Base-by-base conservation (phyloP, 2,329 filamentous ascomycete genomes). In the Aureobasidium lini region DNA sequence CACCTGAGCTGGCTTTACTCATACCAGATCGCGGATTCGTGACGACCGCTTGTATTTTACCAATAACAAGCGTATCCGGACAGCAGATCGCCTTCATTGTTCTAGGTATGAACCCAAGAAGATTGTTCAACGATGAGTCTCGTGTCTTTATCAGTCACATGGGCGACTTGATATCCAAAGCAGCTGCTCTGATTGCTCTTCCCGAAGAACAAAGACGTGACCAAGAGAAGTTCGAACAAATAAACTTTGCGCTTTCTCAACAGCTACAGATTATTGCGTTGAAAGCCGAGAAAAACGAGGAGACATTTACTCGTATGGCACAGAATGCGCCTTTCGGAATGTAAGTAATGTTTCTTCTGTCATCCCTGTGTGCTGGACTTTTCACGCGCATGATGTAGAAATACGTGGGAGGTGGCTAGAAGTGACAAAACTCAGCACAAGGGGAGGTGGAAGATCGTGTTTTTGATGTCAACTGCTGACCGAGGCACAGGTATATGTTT, bases 281-380 rank as follows among this genome's bases (percentile, higher is more conserved):
- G n/a, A 66, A 73, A 47, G 67, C 67, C 1, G 70, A 71, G 60
- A 62, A 69, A 15, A 71, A 68, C 8, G 74, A 75, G 46, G 68
- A 72, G 5, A 68, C 70, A 15, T 76, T 77, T 44, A 68, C 71
- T n/a, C 66, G 72, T 5, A 73, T 77, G 64, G 73, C 74, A 4
- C 69, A 71, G 42, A 65, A 70, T 9, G 66, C 71, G 4, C 72
- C 74, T 5, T 68, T 75, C 6, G 75, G 70, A 4, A 77, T 77
- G 60, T 76, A 70, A 50, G 70, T 71, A 9, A 13, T n/a, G 39
- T 43, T 28, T 10, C 75, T 69, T 54, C 66, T 72, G 34, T 13
- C 7, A 18, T 42, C 39, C n/a, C 10, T n/a, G 16, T 13, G 16
- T 8, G 39, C 15, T 13, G 15, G 15, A n/a, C 23, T 23, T 3